Evolutionary conservation across 768 basidiomycete genomes (phyloP), one percentile per base, ranked within the genome.

Genomic region (Cystofilobasidium macerans): DNA sequence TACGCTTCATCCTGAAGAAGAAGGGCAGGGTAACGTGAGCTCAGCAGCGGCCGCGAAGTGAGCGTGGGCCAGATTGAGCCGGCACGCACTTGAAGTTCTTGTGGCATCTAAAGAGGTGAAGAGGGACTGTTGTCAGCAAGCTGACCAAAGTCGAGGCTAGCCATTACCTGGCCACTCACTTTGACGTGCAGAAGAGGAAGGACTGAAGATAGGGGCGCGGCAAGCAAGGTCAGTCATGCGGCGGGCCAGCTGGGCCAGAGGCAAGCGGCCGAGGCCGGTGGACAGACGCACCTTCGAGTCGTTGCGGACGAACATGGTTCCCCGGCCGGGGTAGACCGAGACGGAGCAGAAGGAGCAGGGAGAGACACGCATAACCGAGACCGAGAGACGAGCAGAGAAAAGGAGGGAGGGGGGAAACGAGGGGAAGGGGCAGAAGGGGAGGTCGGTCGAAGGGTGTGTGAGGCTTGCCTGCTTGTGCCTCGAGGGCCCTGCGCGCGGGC

Each of bases 291-390:
- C 51, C 56, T 99, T 98, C 65, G 93, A 85, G 77, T 99, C 95
- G 78, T 99, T 99, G 69, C 95, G 82, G 62, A 99, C 95, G 74
- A 99, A 99, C 48, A 89, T 90, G 72, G 84, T 82, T n/a, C 90
- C 95, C 73, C 95, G 91, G 14, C 95, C 94, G 1, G 94, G 95
- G 76, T 99, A 99, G 71, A 95, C 87, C 76, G 82, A 93, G 65
- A 88, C 89, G 36, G 91, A 95, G 79, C 94, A 99, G 77, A 99
- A 98, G 76, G 94, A 97, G 76, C 94, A 98, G 80, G 93, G 93
- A 80, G 95, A 94, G 70, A 97, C 87, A 73, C 91, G 84, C 92
- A 95, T 93, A 48, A 20, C 48, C 28, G 24, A 43, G 53, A 40
- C 33, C 40, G 53, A 54, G 42, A 38, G 48, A 32, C 35, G 62